These are phyloP conservation scores for Saccharomycopsis sp. DNA, from an alignment of 805 yeast species.

Conservation along the genomic window DNA sequence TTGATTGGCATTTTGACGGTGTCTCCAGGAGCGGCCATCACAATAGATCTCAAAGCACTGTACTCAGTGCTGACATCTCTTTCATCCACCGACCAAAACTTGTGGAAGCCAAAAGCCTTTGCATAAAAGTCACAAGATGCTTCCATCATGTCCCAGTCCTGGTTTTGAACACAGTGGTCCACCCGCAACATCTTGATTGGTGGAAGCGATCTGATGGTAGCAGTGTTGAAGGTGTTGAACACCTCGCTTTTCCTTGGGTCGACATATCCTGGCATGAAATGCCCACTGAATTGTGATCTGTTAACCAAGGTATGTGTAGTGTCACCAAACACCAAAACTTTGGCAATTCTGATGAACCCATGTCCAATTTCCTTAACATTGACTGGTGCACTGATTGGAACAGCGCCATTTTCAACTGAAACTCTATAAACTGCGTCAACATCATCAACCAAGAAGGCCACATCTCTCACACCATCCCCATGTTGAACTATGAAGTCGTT, in stretches of 20 bases:
- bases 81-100: constrained; percentile 83
- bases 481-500: constrained; percentile 43
- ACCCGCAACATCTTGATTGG: constrained; percentile 36
- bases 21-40: constrained; percentile 58
- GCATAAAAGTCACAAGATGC: constrained; percentile 51
- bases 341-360: constrained; percentile 49
- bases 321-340: constrained; percentile 48
- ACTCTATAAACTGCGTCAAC: constrained; percentile 35
- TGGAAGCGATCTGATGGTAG: constrained; percentile 24
- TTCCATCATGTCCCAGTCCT: constrained; percentile 59
- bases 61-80: constrained; percentile 58
- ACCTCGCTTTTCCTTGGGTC: constrained; percentile 2
- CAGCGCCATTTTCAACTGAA: constrained; percentile 50
- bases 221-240: constrained; percentile 4
- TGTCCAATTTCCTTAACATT: constrained; percentile 30
- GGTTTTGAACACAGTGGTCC: constrained; percentile 80
- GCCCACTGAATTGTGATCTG: constrained; percentile 28
- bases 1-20: constrained; percentile 71
- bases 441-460: constrained; percentile 54
- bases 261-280: constrained; percentile 44
- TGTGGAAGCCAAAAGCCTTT: constrained; percentile 58
- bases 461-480: constrained; percentile 77
- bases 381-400: constrained; percentile 28
- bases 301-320: constrained; percentile 62
- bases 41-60: constrained; percentile 64